These are phyloP conservation scores for Brachypodium distachyon DNA, from an alignment of 202 grass and related monocot genomes.

Conservation along the genomic window DNA sequence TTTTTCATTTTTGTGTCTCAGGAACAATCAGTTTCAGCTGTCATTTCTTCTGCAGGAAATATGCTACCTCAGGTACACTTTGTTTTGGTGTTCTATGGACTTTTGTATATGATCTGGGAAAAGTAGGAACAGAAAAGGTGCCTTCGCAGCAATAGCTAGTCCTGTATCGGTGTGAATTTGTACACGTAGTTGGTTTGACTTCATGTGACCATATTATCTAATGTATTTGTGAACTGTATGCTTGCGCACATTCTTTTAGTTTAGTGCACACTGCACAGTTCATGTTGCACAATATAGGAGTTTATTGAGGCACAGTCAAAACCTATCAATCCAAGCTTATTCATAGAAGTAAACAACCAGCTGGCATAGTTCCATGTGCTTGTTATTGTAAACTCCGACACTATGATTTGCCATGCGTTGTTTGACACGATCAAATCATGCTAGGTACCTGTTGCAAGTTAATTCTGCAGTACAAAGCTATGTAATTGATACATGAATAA, in stretches of 20 bases:
- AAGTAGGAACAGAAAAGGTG: not conserved
- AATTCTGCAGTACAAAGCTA: conserved; percentile 3
- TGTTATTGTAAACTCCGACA: not conserved
- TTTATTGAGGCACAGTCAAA: not conserved
- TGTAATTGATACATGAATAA: not conserved
- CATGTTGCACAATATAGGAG: not conserved
- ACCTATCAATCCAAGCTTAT: not conserved
- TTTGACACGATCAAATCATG: conserved; percentile 10
- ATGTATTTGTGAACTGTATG: not conserved
- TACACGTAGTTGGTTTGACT: not conserved
- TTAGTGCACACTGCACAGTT: not conserved
- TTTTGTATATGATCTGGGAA: not conserved
- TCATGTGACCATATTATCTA: not conserved
- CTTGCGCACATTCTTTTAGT: not conserved
- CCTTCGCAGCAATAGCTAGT: not conserved
- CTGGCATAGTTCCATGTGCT: not conserved
- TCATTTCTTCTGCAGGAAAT: conserved; percentile 76
- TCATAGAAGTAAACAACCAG: not conserved
- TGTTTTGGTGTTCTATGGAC: not conserved
- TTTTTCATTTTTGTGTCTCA: conserved; percentile 28
- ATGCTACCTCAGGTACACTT: conserved; percentile 86
- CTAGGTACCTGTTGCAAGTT: not conserved
- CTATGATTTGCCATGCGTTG: not conserved
- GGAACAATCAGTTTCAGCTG: conserved; percentile 88
- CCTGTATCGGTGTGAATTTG: not conserved